Evolutionary conservation across 2,329 filamentous ascomycete species (phyloP).

Genomic region (Exutisphaerella laricina): DNA sequence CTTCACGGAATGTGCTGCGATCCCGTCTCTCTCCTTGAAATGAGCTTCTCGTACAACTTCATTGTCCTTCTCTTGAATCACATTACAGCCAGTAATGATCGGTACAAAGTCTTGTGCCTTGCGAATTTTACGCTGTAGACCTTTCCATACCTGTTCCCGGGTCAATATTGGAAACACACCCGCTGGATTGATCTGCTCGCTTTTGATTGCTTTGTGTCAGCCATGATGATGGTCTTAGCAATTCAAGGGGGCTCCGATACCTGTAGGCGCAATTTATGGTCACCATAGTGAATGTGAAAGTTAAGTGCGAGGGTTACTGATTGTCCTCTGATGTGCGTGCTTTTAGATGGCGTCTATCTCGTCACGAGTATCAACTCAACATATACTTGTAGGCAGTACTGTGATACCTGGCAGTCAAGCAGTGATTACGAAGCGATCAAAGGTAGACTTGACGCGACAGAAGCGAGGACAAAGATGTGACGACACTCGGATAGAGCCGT

Average conservation of each 20-base stretch:
- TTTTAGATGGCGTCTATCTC: no score
- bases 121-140: slow-evolving; percentile 44
- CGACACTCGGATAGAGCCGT: no score
- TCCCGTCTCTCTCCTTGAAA: slow-evolving; percentile 35
- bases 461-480: no score
- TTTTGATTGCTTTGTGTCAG: no score
- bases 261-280: slow-evolving; percentile 39
- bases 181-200: slow-evolving; percentile 42
- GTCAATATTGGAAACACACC: slow-evolving; percentile 35
- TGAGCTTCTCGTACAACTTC: slow-evolving; percentile 34
- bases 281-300: slow-evolving; percentile 3
- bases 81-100: slow-evolving; percentile 38
- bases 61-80: slow-evolving; percentile 37
- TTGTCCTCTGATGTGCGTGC: no score
- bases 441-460: no score
- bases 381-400: no score
- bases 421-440: no score
- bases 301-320: neutral
- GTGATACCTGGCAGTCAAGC: no score
- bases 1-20: slow-evolving; percentile 28
- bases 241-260: no score
- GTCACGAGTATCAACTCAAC: no score
- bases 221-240: no score
- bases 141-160: slow-evolving; percentile 37
- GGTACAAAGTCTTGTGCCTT: slow-evolving; percentile 44